Evolutionary conservation across 192 early-diverging fungal species (phyloP), one percentile per base, ranked within the genome.

Genomic region (Oehlia diaphana): DNA sequence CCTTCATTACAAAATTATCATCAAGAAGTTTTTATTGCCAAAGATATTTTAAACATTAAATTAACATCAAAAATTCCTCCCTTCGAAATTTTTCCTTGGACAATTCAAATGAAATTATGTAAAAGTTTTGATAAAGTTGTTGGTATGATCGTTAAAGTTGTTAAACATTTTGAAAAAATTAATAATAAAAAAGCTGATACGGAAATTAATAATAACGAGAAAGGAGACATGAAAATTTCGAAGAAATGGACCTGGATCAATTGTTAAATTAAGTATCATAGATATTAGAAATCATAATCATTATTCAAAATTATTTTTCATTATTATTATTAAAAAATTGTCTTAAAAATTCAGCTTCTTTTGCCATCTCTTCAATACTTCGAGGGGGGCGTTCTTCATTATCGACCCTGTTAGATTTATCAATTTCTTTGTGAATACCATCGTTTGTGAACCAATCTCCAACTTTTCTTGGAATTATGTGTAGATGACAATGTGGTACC

Each of bases 401-500:
- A 83, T 94, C 94, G 2, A 92, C 86, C 19, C 81, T 81, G 61
- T 68, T 2, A 68, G 74, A 47, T 79, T 77, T 80, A 53, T 96
- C 87, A 64, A 97, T 90, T 28, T 91, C 95, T 28, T 84, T 83
- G 76, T 97, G 96, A 61, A 97, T 92, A 53, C 96, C 94, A 83
- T 99, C 95, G 75, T 97, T 97, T 74, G 93, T 87, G 14, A 86
- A 85, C 86, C 88, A 96, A 80, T 99, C 96, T 35, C 93, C 93
- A 21, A 83, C 79, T 47, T 82, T 86, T 12, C 97, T 89, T 53
- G 97, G 96, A 61, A 99, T 95, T 35, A 99, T 79, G 83, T 99
- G 97, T 37, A 97, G 82, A 77, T 99, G 97, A 9, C 94, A 92
- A 84, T 99, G 97, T 12, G 93, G 89, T 6, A 99, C 95, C 26